Evolutionary conservation across 192 early-diverging fungal species (phyloP), one percentile per base, ranked within the genome.

Genomic region (Spinellus fusiger): DNA sequence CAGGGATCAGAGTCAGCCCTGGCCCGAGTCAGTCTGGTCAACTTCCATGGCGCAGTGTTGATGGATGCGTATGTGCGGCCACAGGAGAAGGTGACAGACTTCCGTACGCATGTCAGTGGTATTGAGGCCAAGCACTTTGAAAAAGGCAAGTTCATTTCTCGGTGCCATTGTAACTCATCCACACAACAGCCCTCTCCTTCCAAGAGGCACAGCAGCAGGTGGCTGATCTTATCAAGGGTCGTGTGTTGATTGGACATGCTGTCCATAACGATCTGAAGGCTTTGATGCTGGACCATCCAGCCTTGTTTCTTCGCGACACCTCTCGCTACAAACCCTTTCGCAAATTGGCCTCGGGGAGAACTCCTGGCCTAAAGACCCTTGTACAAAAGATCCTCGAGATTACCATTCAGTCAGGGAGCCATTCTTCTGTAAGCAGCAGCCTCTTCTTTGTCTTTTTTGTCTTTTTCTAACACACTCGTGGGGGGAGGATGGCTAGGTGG

Each of bases 21-120:
- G 47, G 97, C 94, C 1, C 79, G 95, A 26, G 90, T 98, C n/a
- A 84, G 81, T 33, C 64, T 99, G 1, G 94, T 98, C 52, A 99
- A 99, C 76, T 97, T 81, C 73, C 83, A 96, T 64, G 95, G 97
- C 3, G 84, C 89, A 29, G 75, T 83, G 0, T 59, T 99, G 1
- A 63, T 93, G 56, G 97, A 99, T 77, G 77, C 74, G 3, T 98
- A 77, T 71, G 97, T 99, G 1, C 63, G 75, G 49, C 93, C 97
- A 0, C 32, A 73, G 54, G 95, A 97, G 64, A 58, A 58, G 1
- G 90, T 99, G 15, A 94, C 92, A 0, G 95, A 99, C 72, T 99
- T 90, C 64, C 83, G 97, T 33, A 99, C 97, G 7, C 77, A 73
- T 50, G 86, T 95, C 37, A 93, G 89, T 76, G 97, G 97, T 10